Evolutionary conservation across 106 monocot genomes (phyloP).

Genomic region (Alisma plantagoaquatica): DNA sequence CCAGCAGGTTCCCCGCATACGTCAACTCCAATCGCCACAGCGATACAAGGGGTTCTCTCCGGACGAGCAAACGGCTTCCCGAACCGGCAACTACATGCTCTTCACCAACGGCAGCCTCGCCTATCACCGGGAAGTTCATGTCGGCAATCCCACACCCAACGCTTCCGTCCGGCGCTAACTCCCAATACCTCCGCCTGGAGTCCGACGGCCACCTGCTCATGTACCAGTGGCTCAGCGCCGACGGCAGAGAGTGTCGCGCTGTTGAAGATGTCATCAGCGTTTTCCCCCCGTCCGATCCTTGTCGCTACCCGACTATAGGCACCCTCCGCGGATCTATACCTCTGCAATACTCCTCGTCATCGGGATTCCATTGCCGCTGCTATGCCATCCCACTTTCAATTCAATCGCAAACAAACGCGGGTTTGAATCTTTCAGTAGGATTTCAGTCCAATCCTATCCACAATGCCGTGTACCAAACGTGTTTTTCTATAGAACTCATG

Average conservation of each 20-base stretch:
- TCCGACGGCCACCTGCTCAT: conserved; percentile 33
- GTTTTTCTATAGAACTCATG: no score
- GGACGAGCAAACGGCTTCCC: background rate
- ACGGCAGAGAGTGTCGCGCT: conserved; percentile 17
- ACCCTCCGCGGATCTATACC: no score
- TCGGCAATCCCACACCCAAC: background rate
- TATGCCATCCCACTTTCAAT: no score
- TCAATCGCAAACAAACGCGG: no score
- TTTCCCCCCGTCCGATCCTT: background rate
- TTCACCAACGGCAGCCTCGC: conserved; percentile 4
- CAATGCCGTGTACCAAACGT: no score
- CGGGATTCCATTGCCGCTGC: no score
- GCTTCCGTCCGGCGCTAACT: conserved; percentile 7
- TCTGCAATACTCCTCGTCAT: no score
- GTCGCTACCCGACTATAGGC: conserved; percentile 7
- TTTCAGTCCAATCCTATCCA: no score
- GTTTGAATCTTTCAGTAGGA: no score
- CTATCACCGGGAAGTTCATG: no score
- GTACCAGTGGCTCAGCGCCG: conserved; percentile 17
- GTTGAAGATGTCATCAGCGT: no score
- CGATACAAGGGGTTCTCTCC: background rate
- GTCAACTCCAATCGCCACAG: background rate
- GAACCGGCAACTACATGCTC: no score
- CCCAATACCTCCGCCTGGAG: conserved; percentile 40
- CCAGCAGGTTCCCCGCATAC: background rate